Evolutionary conservation across 768 basidiomycete species (phyloP).

Genomic region (Suillus variegatus): DNA sequence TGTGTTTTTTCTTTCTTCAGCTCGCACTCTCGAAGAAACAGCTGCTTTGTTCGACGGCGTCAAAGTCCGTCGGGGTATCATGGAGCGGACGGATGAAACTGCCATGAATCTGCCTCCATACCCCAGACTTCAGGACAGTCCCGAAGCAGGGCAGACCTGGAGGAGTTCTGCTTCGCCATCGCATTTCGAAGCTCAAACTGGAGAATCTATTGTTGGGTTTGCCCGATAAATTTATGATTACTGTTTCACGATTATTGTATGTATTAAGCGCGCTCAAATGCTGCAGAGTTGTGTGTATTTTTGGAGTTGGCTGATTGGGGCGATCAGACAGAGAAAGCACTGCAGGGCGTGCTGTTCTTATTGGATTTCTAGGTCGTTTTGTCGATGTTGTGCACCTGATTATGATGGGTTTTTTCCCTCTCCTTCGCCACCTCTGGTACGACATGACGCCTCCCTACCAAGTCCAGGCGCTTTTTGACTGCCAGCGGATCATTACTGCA

Average conservation of each 20-base stretch:
- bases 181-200: neutral
- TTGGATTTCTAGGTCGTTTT: neutral
- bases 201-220: neutral
- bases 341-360: neutral
- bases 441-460: neutral
- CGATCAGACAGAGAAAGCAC: neutral
- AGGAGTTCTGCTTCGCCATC: neutral
- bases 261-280: neutral
- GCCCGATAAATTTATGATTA: neutral
- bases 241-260: neutral
- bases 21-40: constrained; percentile 73
- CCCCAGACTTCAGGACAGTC: neutral
- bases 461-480: neutral
- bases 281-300: neutral
- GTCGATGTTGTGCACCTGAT: neutral
- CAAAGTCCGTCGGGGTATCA: constrained; percentile 38
- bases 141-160: neutral
- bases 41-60: constrained; percentile 69
- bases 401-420: neutral
- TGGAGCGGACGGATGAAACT: constrained; percentile 50
- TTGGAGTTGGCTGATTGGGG: neutral
- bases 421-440: neutral
- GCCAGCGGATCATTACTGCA: neutral
- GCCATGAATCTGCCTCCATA: constrained; percentile 33
- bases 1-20: constrained; percentile 25